Conservation (phyloP, 345 rosid genomes). For the Streptanthus diversifolius region DNA sequence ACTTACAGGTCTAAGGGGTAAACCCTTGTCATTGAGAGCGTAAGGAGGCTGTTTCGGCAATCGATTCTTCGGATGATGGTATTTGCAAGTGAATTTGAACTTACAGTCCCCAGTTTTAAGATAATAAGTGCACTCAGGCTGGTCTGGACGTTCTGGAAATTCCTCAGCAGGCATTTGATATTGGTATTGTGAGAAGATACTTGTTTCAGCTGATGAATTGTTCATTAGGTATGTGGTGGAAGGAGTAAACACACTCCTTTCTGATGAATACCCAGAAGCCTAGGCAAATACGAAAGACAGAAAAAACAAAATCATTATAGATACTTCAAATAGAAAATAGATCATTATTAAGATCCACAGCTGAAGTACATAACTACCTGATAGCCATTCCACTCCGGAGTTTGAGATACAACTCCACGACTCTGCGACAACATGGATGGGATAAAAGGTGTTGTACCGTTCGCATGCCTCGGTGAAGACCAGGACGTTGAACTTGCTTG, state of each 20-base stretch:
- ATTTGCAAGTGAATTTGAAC: constrained; percentile 80
- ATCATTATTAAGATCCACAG: neutral
- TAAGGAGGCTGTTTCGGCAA: constrained; percentile 46
- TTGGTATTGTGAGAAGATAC: constrained; percentile 46
- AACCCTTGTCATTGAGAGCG: constrained; percentile 77
- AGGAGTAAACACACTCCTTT: constrained; percentile 44
- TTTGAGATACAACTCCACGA: constrained; percentile 56
- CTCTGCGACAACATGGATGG: constrained; percentile 59
- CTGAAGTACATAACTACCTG: constrained; percentile 50
- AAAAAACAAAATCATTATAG: neutral
- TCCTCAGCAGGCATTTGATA: constrained; percentile 55
- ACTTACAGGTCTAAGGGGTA: constrained; percentile 96
- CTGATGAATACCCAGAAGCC: constrained; percentile 58
- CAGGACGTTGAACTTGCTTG: constrained; percentile 56
- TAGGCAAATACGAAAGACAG: constrained; percentile 29
- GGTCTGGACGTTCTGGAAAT: constrained; percentile 90
- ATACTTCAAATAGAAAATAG: neutral
- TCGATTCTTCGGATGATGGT: constrained; percentile 76
- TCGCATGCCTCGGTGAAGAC: constrained; percentile 60
- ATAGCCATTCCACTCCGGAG: constrained; percentile 79
- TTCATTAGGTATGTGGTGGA: constrained; percentile 45
- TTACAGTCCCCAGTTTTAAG: constrained; percentile 89
- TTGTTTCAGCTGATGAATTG: constrained; percentile 41
- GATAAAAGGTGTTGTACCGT: constrained; percentile 51
- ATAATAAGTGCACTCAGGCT: constrained; percentile 78